Conservation (phyloP, 2,329 filamentous ascomycete species). For the Fusarium sp. region DNA sequence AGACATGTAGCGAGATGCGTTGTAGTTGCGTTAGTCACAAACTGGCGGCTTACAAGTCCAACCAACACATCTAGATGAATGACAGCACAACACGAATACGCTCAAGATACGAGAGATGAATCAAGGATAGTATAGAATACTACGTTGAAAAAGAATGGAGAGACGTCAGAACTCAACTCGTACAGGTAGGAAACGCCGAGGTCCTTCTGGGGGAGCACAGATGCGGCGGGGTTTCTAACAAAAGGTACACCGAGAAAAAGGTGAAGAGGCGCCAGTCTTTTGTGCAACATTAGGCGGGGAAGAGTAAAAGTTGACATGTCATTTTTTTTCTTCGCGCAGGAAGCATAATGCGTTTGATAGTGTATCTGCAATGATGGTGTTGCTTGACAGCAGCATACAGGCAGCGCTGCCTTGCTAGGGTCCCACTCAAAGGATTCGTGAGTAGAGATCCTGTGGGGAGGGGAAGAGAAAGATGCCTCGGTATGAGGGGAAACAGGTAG, state of each 20-base stretch:
- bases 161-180: constrained; percentile 1
- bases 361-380: constrained; percentile 4
- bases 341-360: neutral
- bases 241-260: neutral
- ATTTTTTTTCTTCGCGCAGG: neutral
- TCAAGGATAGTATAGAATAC: neutral
- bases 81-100: neutral
- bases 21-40: neutral
- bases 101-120: neutral
- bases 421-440: neutral
- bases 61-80: neutral
- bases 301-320: neutral
- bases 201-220: constrained; percentile 8
- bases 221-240: neutral
- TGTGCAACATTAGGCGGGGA: neutral
- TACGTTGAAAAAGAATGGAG: neutral
- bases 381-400: constrained; percentile 1
- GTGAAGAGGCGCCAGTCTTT: neutral
- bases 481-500: neutral
- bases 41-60: neutral
- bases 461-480: neutral
- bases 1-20: neutral
- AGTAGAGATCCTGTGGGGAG: neutral
- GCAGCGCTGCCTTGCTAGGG: neutral
- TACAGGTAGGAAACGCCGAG: neutral